A percentile compares a stretch with the other conserved stretches of the same genome.
phyloP scores from a whole-genome alignment of 2,329 filamentous ascomycete genomes.

The Colletotrichum euphorbiae region DNA sequence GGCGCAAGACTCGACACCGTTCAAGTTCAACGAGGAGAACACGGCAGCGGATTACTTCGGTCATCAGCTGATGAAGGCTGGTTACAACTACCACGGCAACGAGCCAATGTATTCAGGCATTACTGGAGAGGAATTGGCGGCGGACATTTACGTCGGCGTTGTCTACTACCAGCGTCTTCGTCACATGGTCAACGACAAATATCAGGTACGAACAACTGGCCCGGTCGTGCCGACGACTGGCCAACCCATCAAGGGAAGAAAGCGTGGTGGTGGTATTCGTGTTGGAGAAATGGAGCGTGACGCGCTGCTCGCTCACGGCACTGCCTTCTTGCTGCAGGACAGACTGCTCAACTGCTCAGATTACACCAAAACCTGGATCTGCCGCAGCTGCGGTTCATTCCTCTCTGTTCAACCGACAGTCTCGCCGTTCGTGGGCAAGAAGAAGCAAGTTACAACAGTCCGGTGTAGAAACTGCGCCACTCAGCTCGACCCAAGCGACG shows the following conservation, averaged over 20 bases:
- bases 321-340: constrained; percentile 94
- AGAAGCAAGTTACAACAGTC: constrained; percentile 75
- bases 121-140: constrained; percentile 91
- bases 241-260: constrained; percentile 96
- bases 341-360: constrained; percentile 97
- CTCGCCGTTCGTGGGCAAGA: constrained; percentile 72
- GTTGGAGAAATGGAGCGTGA: constrained; percentile 99
- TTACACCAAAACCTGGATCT: constrained; percentile 90
- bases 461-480: constrained; percentile 84
- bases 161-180: constrained; percentile 98
- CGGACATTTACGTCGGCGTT: constrained; percentile 95
- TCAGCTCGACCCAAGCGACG: constrained; percentile 67
- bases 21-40: constrained; percentile 92
- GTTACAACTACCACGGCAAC: constrained; percentile 98
- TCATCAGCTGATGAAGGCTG: constrained; percentile 92
- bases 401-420: constrained; percentile 86
- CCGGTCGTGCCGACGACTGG: constrained; percentile 91
- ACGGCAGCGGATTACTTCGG: constrained; percentile 96
- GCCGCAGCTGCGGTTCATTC: constrained; percentile 90
- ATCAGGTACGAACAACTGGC: constrained; percentile 95
- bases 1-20: constrained; percentile 96
- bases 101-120: constrained; percentile 99
- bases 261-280: constrained; percentile 97
- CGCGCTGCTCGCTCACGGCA: constrained; percentile 92
- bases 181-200: constrained; percentile 99